These are phyloP conservation scores for Aspergillus felis DNA, from an alignment of 2,329 filamentous ascomycete genomes.

Conservation along the genomic window DNA sequence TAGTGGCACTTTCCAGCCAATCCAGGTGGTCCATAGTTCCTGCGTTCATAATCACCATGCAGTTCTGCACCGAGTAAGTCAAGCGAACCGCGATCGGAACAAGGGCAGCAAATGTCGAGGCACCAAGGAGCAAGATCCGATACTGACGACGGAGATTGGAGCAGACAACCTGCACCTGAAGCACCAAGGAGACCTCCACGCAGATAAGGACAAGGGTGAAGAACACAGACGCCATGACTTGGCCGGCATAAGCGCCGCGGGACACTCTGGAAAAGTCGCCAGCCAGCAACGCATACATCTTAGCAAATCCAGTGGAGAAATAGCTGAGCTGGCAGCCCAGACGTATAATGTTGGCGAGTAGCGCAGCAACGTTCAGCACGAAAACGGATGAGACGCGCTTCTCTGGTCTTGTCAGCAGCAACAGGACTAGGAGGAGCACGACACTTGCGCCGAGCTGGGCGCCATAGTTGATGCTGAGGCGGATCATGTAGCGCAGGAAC, in stretches of 20 bases:
- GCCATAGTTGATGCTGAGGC: constrained; percentile 61
- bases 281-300: constrained; percentile 59
- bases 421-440: constrained; percentile 61
- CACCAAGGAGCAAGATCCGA: constrained; percentile 43
- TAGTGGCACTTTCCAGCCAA: constrained; percentile 43
- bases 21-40: constrained; percentile 25
- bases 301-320: constrained; percentile 57
- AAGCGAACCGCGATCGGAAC: constrained; percentile 53
- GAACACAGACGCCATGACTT: constrained; percentile 48
- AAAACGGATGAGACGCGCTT: constrained; percentile 65
- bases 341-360: constrained; percentile 60
- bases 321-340: constrained; percentile 44
- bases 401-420: constrained; percentile 62
- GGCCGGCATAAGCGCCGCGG: constrained; percentile 41
- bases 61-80: constrained; percentile 49
- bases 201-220: constrained; percentile 51
- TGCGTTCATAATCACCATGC: constrained; percentile 35
- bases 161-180: constrained; percentile 63
- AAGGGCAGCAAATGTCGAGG: constrained; percentile 49
- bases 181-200: constrained; percentile 56
- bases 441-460: constrained; percentile 66
- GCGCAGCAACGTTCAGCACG: constrained; percentile 59
- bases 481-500: constrained; percentile 46
- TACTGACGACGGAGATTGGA: constrained; percentile 45
- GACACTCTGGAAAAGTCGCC: constrained; percentile 53